Conservation (phyloP, 352 stramenopile species). For the Pythium angustatum region DNA sequence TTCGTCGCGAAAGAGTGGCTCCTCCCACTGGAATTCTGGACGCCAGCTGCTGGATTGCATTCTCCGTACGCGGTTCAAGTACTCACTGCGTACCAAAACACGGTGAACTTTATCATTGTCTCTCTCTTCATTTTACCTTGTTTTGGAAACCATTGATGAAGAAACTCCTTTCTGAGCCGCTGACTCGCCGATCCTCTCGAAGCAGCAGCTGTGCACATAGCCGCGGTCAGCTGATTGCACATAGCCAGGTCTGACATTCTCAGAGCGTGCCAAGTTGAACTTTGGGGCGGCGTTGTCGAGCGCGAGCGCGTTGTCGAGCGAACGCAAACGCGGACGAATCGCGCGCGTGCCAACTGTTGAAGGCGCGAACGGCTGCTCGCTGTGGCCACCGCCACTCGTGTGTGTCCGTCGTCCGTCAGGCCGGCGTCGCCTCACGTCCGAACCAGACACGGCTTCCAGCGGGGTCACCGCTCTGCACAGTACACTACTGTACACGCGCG, state of each 20-base stretch:
- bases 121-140: background rate
- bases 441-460: constrained; percentile 1
- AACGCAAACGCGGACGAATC: background rate
- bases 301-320: no score
- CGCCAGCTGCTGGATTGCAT: constrained; percentile 1
- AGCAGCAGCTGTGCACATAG: constrained; percentile 1
- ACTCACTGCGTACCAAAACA: no score
- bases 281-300: no score
- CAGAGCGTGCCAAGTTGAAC: background rate
- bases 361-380: no score
- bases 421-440: background rate
- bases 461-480: no score
- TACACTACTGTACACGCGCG: no score
- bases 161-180: background rate
- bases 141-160: background rate
- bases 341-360: background rate
- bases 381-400: background rate
- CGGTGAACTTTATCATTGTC: background rate
- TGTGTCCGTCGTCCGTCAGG: no score
- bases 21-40: constrained; percentile 12
- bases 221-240: background rate
- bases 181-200: background rate
- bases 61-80: no score
- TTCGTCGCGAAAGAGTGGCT: background rate
- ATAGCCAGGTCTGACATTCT: background rate